Percentiles rank a stretch among this genome's conserved stretches.
Evolutionary conservation across 257 asterid genomes (phyloP).

Genomic region (Solanum paucissectum): DNA sequence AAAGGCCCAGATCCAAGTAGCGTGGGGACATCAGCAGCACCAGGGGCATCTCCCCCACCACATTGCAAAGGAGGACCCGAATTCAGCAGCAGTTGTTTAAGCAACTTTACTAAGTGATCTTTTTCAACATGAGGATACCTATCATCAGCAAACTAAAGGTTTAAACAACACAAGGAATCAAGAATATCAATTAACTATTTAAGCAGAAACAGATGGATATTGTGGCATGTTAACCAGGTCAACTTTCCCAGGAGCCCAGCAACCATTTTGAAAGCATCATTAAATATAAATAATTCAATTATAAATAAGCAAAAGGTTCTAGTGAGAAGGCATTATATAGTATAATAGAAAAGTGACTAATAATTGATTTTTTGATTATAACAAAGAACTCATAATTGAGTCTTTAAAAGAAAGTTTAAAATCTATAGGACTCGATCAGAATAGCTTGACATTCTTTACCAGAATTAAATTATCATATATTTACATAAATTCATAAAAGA

Average conservation of each 20-base stretch:
- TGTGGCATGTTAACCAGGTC: neutral
- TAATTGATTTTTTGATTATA: neutral
- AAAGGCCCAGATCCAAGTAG: conserved; percentile 83
- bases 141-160: neutral
- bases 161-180: conserved; percentile 1
- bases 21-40: conserved; percentile 93
- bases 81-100: conserved; percentile 66
- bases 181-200: neutral
- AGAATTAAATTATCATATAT: neutral
- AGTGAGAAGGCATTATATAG: neutral
- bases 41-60: conserved; percentile 43
- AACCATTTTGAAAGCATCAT: neutral
- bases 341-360: neutral
- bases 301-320: neutral
- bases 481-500: neutral
- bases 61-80: conserved; percentile 54
- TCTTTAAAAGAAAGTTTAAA: neutral
- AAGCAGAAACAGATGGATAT: neutral
- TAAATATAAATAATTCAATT: neutral
- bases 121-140: conserved; percentile 83
- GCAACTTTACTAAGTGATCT: conserved; percentile 71
- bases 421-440: neutral
- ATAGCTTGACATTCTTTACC: neutral
- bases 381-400: neutral
- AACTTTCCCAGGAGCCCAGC: neutral